Percentiles rank a stretch among this genome's conserved stretches.
Conservation (phyloP, 306 rosid genomes). For the Castanea sativa region DNA sequence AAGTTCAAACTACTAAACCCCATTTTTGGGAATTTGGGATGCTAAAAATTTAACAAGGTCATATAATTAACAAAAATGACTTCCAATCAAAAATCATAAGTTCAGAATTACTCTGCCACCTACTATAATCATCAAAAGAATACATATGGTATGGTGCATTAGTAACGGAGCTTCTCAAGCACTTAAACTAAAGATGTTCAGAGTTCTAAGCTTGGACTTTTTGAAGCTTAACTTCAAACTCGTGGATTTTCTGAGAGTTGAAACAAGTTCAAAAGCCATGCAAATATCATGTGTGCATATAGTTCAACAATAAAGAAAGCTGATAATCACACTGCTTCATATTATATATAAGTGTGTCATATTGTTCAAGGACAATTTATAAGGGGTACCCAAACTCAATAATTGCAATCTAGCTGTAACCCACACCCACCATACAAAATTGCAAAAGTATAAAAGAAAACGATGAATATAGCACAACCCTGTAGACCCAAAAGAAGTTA, state of each 20-base stretch:
- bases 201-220: no score
- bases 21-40: background rate
- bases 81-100: no score
- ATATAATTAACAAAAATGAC: no score
- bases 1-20: background rate
- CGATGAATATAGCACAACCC: background rate
- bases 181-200: no score
- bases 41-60: background rate
- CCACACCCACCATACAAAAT: constrained; percentile 16
- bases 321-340: background rate
- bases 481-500: no score
- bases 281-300: background rate
- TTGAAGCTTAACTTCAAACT: no score
- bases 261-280: background rate
- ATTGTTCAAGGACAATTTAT: background rate
- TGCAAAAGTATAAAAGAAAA: background rate
- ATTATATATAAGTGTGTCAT: background rate
- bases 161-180: background rate
- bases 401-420: constrained; percentile 18
- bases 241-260: background rate
- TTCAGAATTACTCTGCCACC: no score
- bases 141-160: background rate
- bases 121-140: background rate
- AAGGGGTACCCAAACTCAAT: constrained; percentile 2
- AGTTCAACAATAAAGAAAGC: background rate